A percentile compares a stretch with the other conserved stretches of the same genome.
phyloP scores from a whole-genome alignment of 2,329 filamentous ascomycete species.

The Zalaria obscura region DNA sequence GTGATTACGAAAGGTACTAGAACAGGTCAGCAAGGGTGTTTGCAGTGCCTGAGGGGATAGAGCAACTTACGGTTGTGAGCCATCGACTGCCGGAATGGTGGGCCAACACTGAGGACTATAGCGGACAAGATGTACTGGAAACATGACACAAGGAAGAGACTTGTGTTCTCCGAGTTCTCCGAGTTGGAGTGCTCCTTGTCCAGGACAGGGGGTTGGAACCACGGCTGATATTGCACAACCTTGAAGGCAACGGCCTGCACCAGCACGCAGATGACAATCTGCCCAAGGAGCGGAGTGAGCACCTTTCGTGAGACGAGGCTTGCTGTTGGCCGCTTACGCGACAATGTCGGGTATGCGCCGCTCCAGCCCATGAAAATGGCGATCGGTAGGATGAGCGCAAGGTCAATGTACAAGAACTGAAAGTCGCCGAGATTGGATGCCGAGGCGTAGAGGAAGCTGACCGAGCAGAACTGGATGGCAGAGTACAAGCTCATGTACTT shows the following conservation, averaged over 20 bases:
- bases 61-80: constrained; percentile 55
- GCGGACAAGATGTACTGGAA: constrained; percentile 92
- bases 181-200: constrained; percentile 71
- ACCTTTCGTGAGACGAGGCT: constrained; percentile 89
- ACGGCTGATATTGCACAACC: constrained; percentile 62
- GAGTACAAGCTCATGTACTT: constrained; percentile 99
- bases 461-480: constrained; percentile 96
- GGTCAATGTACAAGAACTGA: constrained; percentile 93
- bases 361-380: constrained; percentile 99
- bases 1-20: constrained; percentile 73
- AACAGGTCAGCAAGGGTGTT: constrained; percentile 10
- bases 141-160: constrained; percentile 77
- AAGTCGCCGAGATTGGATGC: constrained; percentile 95
- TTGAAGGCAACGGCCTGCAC: constrained; percentile 64
- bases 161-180: constrained; percentile 85
- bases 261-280: constrained; percentile 68
- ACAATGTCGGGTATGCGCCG: constrained; percentile 63
- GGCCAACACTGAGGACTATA: constrained; percentile 79
- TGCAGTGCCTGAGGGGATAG: neutral
- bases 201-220: constrained; percentile 72
- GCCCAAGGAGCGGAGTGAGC: constrained; percentile 72
- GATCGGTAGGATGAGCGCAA: constrained; percentile 83
- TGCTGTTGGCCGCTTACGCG: constrained; percentile 76
- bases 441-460: constrained; percentile 88
- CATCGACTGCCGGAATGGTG: constrained; percentile 74